These are phyloP conservation scores for Panellus pusillus DNA, from an alignment of 768 basidiomycete genomes.

Conservation along the genomic window DNA sequence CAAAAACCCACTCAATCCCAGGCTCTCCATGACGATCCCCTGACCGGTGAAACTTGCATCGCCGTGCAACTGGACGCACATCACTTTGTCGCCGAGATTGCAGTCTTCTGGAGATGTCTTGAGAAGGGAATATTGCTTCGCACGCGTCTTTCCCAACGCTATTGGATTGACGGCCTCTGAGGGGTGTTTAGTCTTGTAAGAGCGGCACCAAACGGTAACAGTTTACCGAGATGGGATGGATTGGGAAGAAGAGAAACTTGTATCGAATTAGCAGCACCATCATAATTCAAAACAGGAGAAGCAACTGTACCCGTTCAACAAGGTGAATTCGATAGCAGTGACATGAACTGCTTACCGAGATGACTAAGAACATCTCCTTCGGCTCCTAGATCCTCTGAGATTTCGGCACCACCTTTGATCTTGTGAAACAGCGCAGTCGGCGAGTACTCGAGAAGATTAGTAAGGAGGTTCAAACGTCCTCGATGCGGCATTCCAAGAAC, in stretches of 20 bases:
- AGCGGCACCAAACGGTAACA: not conserved
- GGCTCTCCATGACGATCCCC: constrained; percentile 84
- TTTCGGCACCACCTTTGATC: constrained; percentile 76
- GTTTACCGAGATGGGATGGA: constrained; percentile 69
- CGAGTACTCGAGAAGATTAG: constrained; percentile 68
- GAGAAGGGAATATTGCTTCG: constrained; percentile 83
- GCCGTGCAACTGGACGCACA: constrained; percentile 90
- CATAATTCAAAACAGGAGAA: constrained; percentile 63
- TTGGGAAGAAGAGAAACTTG: constrained; percentile 81
- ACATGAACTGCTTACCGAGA: constrained; percentile 46
- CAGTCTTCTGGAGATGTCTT: constrained; percentile 59
- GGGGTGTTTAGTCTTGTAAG: not conserved
- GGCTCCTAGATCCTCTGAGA: constrained; percentile 62
- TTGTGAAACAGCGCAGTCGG: constrained; percentile 80
- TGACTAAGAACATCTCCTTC: constrained; percentile 90
- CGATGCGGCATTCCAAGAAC: constrained; percentile 87
- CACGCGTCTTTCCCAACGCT: constrained; percentile 85
- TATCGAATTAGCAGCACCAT: constrained; percentile 46
- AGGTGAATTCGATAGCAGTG: not conserved
- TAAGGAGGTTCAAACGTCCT: constrained; percentile 83
- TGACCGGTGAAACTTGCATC: constrained; percentile 92
- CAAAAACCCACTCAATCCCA: constrained; percentile 69
- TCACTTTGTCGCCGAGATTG: constrained; percentile 65
- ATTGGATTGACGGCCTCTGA: constrained; percentile 87
- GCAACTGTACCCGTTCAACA: constrained; percentile 42